These are phyloP conservation scores for Xylaria scruposa DNA, from an alignment of 495 filamentous ascomycete species.

Conservation along the genomic window DNA sequence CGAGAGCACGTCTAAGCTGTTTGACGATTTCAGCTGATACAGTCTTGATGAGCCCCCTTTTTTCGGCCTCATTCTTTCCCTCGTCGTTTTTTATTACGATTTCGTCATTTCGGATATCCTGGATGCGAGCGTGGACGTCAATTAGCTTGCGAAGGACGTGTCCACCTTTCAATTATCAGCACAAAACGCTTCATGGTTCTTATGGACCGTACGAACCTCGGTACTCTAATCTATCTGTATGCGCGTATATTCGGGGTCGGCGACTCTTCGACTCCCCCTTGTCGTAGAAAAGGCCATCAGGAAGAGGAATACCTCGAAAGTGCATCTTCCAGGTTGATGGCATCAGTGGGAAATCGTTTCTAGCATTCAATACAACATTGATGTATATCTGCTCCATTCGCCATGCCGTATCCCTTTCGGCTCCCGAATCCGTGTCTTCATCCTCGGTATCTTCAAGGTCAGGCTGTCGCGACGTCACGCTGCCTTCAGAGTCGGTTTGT, in stretches of 20 bases:
- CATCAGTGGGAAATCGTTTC: conserved; percentile 39
- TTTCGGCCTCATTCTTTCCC: neutral
- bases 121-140: conserved; percentile 33
- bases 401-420: conserved; percentile 30
- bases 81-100: conserved; percentile 3
- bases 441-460: neutral
- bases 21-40: conserved; percentile 24
- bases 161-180: conserved; percentile 33
- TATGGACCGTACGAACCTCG: conserved; percentile 32
- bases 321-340: conserved; percentile 41
- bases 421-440: neutral
- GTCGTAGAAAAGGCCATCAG: conserved; percentile 36
- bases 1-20: conserved; percentile 26
- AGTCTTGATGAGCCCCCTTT: neutral
- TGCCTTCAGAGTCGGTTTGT: neutral
- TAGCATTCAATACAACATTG: conserved; percentile 35
- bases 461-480: neutral
- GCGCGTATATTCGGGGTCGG: conserved; percentile 39
- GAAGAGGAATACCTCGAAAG: conserved; percentile 40
- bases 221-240: conserved; percentile 32
- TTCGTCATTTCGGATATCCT: conserved; percentile 32
- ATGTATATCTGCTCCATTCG: conserved; percentile 37
- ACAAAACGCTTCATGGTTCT: too few relatives aligned
- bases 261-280: conserved; percentile 26
- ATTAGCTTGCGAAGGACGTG: conserved; percentile 37